These are phyloP conservation scores for Ophiosphaerella narmari DNA, from an alignment of 2,329 filamentous ascomycete species.

Conservation along the genomic window DNA sequence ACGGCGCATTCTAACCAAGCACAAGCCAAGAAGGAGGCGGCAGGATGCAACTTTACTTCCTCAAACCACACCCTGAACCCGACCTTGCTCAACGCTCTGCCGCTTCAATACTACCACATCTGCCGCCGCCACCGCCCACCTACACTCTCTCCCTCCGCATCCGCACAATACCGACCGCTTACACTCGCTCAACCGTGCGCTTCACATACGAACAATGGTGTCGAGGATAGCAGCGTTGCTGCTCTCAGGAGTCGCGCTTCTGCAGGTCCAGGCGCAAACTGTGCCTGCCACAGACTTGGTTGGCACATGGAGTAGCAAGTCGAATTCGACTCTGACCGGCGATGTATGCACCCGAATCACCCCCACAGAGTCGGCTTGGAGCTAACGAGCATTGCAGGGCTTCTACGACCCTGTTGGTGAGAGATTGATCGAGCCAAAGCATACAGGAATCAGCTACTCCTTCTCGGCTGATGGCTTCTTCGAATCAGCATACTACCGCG, in stretches of 20 bases:
- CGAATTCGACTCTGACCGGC: conserved; percentile 69
- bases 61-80: background rate
- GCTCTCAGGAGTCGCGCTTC: conserved; percentile 45
- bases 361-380: background rate
- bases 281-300: conserved; percentile 52
- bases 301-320: conserved; percentile 76
- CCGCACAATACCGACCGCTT: conserved; percentile 3
- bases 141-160: conserved; percentile 14
- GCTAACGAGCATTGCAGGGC: conserved; percentile 52
- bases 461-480: conserved; percentile 71
- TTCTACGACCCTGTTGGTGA: conserved; percentile 73
- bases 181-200: conserved; percentile 11
- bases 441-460: conserved; percentile 74
- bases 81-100: conserved; percentile 1
- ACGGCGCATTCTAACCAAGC: conserved; percentile 14
- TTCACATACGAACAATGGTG: conserved; percentile 16
- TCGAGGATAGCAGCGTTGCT: conserved; percentile 38
- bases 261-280: conserved; percentile 39
- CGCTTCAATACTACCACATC: conserved; percentile 5
- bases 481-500: conserved; percentile 72
- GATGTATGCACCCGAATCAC: conserved; percentile 56
- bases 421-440: conserved; percentile 65
- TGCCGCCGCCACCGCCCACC: conserved; percentile 6
- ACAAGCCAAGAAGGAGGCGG: conserved; percentile 16
- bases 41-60: conserved; percentile 20